Base-by-base conservation (phyloP, 345 rosid species). In the Syzygium jambos region DNA sequence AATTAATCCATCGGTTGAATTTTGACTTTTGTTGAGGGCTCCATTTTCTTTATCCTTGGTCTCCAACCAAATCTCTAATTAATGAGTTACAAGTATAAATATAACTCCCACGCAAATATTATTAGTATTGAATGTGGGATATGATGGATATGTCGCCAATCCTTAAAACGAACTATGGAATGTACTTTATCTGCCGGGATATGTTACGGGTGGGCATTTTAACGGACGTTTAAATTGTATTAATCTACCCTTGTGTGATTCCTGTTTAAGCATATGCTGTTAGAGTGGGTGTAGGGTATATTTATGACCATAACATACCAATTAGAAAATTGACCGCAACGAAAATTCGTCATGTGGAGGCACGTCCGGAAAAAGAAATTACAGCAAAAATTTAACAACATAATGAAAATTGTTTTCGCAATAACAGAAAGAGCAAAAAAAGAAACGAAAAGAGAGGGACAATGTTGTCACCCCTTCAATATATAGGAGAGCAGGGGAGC, bases 281-380 rank as follows among this genome's bases (percentile, higher is more conserved):
- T 5, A 52, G 54, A 5, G 17, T 52, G 53, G 53, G 53, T 52
- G 53, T 5, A 4, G 53, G 53, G 5, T 43, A 8, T 17, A 17
- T 56, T 3, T 34, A 34, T 34, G 21, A 4, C 25, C 0, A 2
- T 34, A 21, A 34, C 22, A 34, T 9, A 68, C 5, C 10, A 19
- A 34, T 34, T 5, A 73, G 80, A 11, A 0, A 73, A 15, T 34
- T 4, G 46, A 17, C 16, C 2, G 46, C 0, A 46, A 68, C 6
- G 10, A 34, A 34, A 68, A 0, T 9, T 68, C 78, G 4, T 68
- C 43, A 68, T 30, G 78, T 14, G 46, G 46, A 16, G 43, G 43
- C 41, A 34, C 0, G 0, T 21, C 5, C 0, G 0, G 46, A 19
- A 54, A 53, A 65, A 65, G 29, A 30, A 30, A 16, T 12, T n/a